Percentiles rank a stretch among this genome's conserved stretches.
Conservation (phyloP, 257 asterid species). For the Mitragyna speciosa region DNA sequence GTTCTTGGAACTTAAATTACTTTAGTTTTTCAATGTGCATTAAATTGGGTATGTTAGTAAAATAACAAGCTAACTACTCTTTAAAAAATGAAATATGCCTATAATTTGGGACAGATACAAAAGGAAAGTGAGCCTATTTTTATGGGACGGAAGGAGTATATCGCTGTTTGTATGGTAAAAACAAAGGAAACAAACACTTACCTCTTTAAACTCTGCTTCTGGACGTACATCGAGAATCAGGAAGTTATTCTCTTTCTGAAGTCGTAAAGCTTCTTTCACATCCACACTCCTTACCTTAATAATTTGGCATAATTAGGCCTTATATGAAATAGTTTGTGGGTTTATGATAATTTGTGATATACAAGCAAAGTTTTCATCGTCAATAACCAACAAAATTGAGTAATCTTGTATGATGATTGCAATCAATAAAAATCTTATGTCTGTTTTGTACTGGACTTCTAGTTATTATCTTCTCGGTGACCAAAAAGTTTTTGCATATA, state of each 20-base stretch:
- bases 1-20: no score
- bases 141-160: no score
- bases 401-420: not conserved
- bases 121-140: no score
- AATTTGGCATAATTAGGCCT: constrained; percentile 15
- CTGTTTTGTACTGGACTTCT: no score
- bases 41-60: no score
- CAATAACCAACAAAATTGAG: not conserved
- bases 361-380: not conserved
- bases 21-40: no score
- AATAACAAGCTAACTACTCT: no score
- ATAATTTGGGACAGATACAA: no score
- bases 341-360: not conserved
- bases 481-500: no score
- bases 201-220: constrained; percentile 94
- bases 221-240: constrained; percentile 93
- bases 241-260: constrained; percentile 72
- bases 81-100: no score
- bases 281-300: constrained; percentile 91
- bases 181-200: constrained; percentile 9
- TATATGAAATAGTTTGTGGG: no score
- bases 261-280: constrained; percentile 77
- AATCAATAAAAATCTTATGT: not conserved
- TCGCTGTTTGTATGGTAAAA: not conserved
- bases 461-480: not conserved